Evolutionary conservation across 805 yeast genomes (phyloP), one percentile per base, ranked within the genome.

Genomic region (Isabelozyma gotoi): DNA sequence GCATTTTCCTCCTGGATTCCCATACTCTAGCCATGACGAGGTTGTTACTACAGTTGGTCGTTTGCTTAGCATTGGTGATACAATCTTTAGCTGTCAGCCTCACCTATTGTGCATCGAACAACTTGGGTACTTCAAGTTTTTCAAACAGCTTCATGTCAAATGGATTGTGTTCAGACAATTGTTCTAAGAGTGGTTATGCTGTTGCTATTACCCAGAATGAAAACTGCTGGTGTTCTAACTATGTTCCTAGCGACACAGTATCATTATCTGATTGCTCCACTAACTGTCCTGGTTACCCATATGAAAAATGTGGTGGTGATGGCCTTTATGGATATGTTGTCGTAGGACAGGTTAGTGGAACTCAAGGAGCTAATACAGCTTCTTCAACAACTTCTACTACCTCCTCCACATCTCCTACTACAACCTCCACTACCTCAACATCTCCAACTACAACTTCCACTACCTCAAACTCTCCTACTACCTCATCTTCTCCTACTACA

Each of bases 221-320:
- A 32, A 32, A 64, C 37, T 83, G 89, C 58, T 84, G 85, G 84
- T 83, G 89, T 56, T 72, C 86, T 5, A 72, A 82, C 52, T 48
- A 53, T 7, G 59, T 73, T 16, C 88, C 88, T 0, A 66, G 55
- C 1, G 50, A 57, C 14, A 68, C 81, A 0, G 67, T 65, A 0
- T 48, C 53, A 20, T 33, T 66, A 8, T 42, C 56, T n/a, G 47
- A 63, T 20, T 77, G 82, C 57, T 48, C 52, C 18, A 42, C 42
- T 3, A 48, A 55, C 1, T 77, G 82, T 57, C 80, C 81, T 3
- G 80, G 81, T 1, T 75, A 52, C 45, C 62, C 64, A 3, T 49
- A 46, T 37, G 80, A 77, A 39, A 39, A 50, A 19, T 77, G 82
- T 55, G 81, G 64, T 3, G 59, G 58, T 3, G 45, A 65, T 33